phyloP scores from a whole-genome alignment of 108 stramenopile species.

The Cyclotella choctawhatcheeana region DNA sequence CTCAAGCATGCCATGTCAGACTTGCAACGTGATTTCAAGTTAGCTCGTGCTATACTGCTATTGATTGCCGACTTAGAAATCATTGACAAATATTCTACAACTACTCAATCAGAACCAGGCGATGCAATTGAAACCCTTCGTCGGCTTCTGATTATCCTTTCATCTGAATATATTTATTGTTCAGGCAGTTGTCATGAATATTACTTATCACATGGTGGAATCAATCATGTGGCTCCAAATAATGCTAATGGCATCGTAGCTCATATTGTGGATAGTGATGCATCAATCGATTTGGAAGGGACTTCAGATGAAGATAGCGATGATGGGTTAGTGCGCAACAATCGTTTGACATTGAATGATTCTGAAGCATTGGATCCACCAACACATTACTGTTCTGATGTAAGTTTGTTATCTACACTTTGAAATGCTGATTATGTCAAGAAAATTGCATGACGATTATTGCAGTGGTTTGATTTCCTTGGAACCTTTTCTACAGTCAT shows the following conservation, averaged over 20 bases:
- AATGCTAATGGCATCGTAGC: not conserved
- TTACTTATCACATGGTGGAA: slow-evolving; percentile 17
- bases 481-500: slow-evolving; percentile 33
- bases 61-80: slow-evolving; percentile 32
- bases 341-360: not conserved
- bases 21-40: slow-evolving; percentile 53
- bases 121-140: slow-evolving; percentile 36
- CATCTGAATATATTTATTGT: slow-evolving; percentile 51
- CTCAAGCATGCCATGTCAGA: slow-evolving; percentile 60
- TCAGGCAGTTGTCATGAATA: slow-evolving; percentile 46
- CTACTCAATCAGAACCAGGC: not conserved
- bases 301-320: slow-evolving; percentile 19
- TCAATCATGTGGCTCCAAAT: not conserved
- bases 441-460: not conserved
- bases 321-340: not conserved
- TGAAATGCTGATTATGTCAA: no score
- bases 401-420: slow-evolving; percentile 22
- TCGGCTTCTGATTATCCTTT: slow-evolving; percentile 41
- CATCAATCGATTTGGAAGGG: slow-evolving; percentile 4
- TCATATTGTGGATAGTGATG: not conserved
- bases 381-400: slow-evolving; percentile 52
- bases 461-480: slow-evolving; percentile 39
- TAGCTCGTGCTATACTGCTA: slow-evolving; percentile 44
- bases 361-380: slow-evolving; percentile 15
- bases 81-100: slow-evolving; percentile 23